Base-by-base conservation (phyloP, 352 stramenopile genomes). In the Phytophthora pini region DNA sequence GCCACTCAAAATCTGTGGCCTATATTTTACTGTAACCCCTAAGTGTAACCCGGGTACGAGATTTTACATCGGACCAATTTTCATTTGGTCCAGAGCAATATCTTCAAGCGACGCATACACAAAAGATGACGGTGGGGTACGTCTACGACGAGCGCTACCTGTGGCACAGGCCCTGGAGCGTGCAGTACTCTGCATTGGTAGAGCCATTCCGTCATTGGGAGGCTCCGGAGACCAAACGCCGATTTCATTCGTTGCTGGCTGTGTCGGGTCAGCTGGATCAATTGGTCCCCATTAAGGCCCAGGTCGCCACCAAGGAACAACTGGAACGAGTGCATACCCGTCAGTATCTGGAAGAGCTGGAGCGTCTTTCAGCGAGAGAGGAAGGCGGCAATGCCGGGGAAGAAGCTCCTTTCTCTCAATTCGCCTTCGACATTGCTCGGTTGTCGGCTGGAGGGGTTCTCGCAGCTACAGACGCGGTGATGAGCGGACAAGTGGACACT, bases 331-430 rank as follows among this genome's bases (percentile, higher is more conserved):
- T 92, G 26, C 88, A 96, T 65, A 80, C 75, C 0, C n/a, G 48
- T 12, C 57, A 49, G 4, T 95, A 96, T 39, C 64, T 95, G 15
- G 47, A 56, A 8, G 71, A 84, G 7, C 74, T 94, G 20, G 46
- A 84, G 45, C 72, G 56, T 27, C 71, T 85, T 10, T 94, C 84
- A 10, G 45, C 60, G 29, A 63, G 60, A 11, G 72, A 85, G 20
- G 74, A 93, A 51, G 87, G 88, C 8, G 87, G 87, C 10, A 80
- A 91, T 46, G 82, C 78, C 5, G 88, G 87, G 3, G 80, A 95
- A 36, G 82, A 92, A 52, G 82, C 87, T 26, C 68, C 77, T 17
- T 92, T 94, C 58, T 80, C 77, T 4, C 82, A 88, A 56, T 91
- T 87, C 36, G 87, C 70, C 32, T 92, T 80, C 40, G 82, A 92